Evolutionary conservation across 2,329 filamentous ascomycete genomes (phyloP), one percentile per base, ranked within the genome.

Genomic region (Penicillium rolfsii): DNA sequence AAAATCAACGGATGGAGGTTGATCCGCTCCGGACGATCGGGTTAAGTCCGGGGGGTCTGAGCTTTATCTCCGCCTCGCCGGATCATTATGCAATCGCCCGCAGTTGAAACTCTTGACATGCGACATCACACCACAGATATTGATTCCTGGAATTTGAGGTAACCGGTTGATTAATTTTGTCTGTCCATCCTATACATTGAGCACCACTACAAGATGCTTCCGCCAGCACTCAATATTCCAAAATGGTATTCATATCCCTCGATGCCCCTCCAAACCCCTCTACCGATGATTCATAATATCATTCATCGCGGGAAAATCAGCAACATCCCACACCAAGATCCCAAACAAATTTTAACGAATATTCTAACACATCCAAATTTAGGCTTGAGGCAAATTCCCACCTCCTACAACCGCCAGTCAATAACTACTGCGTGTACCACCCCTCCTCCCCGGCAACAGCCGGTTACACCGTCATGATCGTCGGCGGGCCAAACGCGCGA

Each of bases 341-440:
- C 26, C 2, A 22, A 9, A 24, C 19, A 11, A 3, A 2, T 26
- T 28, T n/a, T 16, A n/a, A 30, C 14, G 8, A 4, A n/a, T 19
- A n/a, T n/a, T 6, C 45, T 48, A n/a, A 48, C 6, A 30, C 6
- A 11, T 14, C n/a, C 16, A 2, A 28, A 22, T 52, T 14, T 40
- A 97, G 93, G 94, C 88, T 99, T 43, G 85, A 91, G 71, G 87
- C 93, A 75, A 98, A 98, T 79, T 89, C 90, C 0, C 93, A 98
- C 75, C 88, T 98, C 63, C 87, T 97, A 60, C 87, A 97, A 76
- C 95, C 95, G 0, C 95, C 95, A 1, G 89, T 98, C 73, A 97
- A 97, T 81, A 98, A 98, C 81, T 96, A 95, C 82, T 97, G 93
- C 80, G 91, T 98, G 72, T 96, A 97, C 81, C 90, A 96, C 75